A percentile compares a stretch with the other conserved stretches of the same genome.
Conservation (phyloP, 805 yeast genomes). For the Teunomyces stri region DNA sequence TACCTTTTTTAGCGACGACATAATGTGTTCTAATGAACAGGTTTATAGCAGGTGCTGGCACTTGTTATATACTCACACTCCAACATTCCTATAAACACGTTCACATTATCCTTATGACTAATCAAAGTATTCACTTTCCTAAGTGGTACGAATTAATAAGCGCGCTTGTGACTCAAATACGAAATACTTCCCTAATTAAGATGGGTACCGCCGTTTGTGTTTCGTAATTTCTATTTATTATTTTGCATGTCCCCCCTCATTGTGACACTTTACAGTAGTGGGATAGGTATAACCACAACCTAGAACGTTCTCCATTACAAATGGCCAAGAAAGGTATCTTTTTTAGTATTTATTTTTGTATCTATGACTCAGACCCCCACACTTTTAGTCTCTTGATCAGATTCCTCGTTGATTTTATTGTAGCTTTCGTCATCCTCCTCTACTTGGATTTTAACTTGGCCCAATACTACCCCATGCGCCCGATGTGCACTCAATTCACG, state of each 20-base stretch:
- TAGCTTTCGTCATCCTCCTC: slow-evolving; percentile 11
- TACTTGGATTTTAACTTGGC: slow-evolving; percentile 14
- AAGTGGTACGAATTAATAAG: neutral
- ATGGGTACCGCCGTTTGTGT: too few species aligned
- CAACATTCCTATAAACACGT: neutral
- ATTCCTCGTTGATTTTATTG: neutral
- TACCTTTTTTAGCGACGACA: neutral
- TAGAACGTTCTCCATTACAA: too few species aligned
- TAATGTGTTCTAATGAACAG: neutral
- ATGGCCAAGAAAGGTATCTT: too few species aligned
- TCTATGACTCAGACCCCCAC: neutral
- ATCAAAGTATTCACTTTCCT: neutral
- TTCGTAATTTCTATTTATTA: too few species aligned
- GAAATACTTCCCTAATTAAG: too few species aligned
- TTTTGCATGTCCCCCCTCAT: too few species aligned
- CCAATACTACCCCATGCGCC: slow-evolving; percentile 21
- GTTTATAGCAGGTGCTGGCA: too few species aligned
- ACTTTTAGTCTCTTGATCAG: neutral
- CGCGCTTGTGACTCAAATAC: neutral
- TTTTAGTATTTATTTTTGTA: neutral
- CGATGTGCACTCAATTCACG: slow-evolving; percentile 17
- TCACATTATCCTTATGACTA: neutral
- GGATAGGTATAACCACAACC: too few species aligned
- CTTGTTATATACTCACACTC: neutral
- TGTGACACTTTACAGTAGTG: too few species aligned